phyloP scores from a whole-genome alignment of 2,329 filamentous ascomycete genomes.

The Moelleriella libera region DNA sequence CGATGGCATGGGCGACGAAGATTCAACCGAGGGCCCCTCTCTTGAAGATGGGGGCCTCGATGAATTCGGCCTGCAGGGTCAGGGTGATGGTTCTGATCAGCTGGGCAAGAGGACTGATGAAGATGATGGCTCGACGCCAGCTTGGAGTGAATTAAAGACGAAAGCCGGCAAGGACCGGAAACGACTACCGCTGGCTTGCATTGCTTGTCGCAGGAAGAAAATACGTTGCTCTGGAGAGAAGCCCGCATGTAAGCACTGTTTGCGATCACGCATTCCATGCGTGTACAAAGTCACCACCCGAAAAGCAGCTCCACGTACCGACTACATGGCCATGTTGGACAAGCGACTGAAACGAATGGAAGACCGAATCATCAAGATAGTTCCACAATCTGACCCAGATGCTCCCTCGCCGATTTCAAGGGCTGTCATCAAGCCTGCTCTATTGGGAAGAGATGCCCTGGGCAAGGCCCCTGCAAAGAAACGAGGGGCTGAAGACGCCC shows the following conservation, averaged over 20 bases:
- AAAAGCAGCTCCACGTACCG: conserved; percentile 85
- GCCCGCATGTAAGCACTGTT: conserved; percentile 91
- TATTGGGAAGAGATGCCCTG: conserved; percentile 37
- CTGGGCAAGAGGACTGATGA: conserved; percentile 40
- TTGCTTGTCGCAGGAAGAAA: conserved; percentile 92
- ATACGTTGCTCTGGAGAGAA: conserved; percentile 97
- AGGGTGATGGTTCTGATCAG: conserved; percentile 38
- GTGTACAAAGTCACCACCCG: conserved; percentile 95
- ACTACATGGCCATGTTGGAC: conserved; percentile 98
- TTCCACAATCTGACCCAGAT: conserved; percentile 74
- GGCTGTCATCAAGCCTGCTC: conserved; percentile 71
- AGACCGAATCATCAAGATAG: conserved; percentile 88
- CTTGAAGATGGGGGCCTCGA: conserved; percentile 41
- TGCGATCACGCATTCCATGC: conserved; percentile 83
- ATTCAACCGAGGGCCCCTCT: conserved; percentile 27
- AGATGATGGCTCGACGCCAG: conserved; percentile 43
- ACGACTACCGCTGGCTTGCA: conserved; percentile 81
- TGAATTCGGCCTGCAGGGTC: conserved; percentile 40
- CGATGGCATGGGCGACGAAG: conserved; percentile 27
- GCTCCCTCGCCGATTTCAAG: conserved; percentile 53
- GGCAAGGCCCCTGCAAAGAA: conserved; percentile 51
- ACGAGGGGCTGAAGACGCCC: conserved; percentile 73
- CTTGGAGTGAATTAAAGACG: conserved; percentile 75
- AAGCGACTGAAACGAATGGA: conserved; percentile 95
- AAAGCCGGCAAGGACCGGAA: conserved; percentile 95